Conservation (phyloP, 345 rosid species). For the Citrus maxima region DNA sequence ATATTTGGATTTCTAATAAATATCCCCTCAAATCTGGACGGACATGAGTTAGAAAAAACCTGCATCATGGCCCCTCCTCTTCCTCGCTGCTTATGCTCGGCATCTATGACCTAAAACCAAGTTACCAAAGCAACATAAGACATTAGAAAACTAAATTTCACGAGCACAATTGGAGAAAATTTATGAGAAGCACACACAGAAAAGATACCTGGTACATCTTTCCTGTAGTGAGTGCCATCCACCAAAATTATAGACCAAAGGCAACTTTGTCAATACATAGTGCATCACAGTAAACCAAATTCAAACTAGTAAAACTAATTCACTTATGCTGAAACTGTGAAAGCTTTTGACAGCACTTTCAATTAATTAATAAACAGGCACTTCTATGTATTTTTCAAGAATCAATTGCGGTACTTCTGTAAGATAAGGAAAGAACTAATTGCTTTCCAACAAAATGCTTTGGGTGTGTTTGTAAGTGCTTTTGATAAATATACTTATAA, state of each 20-base stretch:
- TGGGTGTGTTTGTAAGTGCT: not conserved
- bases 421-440: not conserved
- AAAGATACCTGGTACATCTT: conserved; percentile 63
- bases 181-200: not conserved
- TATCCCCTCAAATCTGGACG: not conserved
- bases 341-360: not conserved
- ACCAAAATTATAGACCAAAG: conserved; percentile 16
- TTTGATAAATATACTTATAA: not conserved
- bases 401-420: not conserved
- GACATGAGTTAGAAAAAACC: conserved; percentile 30
- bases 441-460: not conserved
- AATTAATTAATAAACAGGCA: too few species aligned
- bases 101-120: conserved; percentile 57
- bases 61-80: conserved; percentile 94
- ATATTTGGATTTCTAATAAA: not conserved
- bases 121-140: not conserved
- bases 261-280: conserved; percentile 1
- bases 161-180: not conserved
- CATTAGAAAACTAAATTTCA: not conserved
- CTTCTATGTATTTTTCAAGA: too few species aligned
- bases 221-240: conserved; percentile 40
- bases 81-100: conserved; percentile 84
- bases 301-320: not conserved
- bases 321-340: not conserved
- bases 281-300: not conserved